These are phyloP conservation scores for Heliamphora pulchella DNA, from an alignment of 179 eudicot species.

Conservation along the genomic window DNA sequence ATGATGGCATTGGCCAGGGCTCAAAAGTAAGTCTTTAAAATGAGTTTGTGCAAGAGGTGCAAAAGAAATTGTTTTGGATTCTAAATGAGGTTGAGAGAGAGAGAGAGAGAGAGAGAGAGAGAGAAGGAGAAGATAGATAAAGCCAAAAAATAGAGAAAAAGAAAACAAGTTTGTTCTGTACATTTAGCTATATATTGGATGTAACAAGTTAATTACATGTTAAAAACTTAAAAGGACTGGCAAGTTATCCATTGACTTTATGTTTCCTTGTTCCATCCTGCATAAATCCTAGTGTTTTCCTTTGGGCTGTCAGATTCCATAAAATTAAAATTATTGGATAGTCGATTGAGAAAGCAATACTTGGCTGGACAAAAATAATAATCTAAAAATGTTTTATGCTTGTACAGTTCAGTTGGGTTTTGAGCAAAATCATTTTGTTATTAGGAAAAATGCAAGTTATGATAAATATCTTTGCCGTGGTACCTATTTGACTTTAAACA, in stretches of 20 bases:
- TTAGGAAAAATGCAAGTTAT: not conserved
- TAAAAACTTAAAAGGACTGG: not conserved
- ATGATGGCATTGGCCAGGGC: no score
- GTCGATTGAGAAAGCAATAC: not conserved
- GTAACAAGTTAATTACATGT: not conserved
- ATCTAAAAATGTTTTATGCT: not conserved
- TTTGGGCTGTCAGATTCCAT: not conserved
- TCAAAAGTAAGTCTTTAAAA: no score
- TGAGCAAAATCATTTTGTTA: constrained; percentile 4
- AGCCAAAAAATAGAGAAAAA: no score
- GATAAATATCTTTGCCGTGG: not conserved
- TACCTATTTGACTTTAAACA: not conserved
- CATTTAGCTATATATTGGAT: not conserved
- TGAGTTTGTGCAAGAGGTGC: no score
- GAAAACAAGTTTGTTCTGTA: no score
- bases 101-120: no score
- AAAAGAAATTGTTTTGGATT: no score
- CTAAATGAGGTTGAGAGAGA: no score
- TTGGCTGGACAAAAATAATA: not conserved
- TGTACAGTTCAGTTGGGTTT: not conserved
- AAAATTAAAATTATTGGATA: not conserved
- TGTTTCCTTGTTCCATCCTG: not conserved
- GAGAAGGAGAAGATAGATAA: no score
- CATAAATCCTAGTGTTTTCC: no score
- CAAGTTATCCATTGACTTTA: not conserved